A percentile compares a stretch with the other conserved stretches of the same genome.
Evolutionary conservation across 371 early-diverging fungal genomes (phyloP).

Genomic region (Mortierella polycephala): DNA sequence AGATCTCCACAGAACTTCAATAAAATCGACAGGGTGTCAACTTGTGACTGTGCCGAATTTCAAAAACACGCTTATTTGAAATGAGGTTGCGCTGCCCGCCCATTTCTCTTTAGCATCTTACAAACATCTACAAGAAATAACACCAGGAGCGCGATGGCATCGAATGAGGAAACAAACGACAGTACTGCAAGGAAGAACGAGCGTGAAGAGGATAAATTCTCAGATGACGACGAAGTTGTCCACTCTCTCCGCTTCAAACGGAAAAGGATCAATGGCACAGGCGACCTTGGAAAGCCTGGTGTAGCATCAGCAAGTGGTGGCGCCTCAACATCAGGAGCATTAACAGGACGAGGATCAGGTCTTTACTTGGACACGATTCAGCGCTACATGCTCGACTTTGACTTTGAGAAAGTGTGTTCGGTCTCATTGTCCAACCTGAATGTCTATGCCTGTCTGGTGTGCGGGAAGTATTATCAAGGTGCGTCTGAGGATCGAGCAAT

Average conservation of each 20-base stretch:
- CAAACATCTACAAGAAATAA: too few species aligned
- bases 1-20: neutral
- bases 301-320: neutral
- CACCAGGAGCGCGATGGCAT: too few species aligned
- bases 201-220: slow-evolving; percentile 33
- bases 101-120: neutral
- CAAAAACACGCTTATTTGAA: too few species aligned
- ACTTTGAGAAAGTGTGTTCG: slow-evolving; percentile 97
- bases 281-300: too few species aligned
- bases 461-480: slow-evolving; percentile 98
- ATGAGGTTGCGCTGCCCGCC: too few species aligned
- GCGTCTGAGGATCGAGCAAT: neutral
- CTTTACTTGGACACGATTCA: slow-evolving; percentile 67
- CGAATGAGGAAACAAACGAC: slow-evolving; percentile 1
- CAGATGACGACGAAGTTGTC: slow-evolving; percentile 46
- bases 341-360: slow-evolving; percentile 40
- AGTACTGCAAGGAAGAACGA: slow-evolving; percentile 13
- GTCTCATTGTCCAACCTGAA: slow-evolving; percentile 93
- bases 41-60: too few species aligned
- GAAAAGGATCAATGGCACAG: slow-evolving; percentile 21
- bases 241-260: slow-evolving; percentile 42
- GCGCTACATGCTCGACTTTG: slow-evolving; percentile 95
- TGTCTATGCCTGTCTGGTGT: slow-evolving; percentile 97
- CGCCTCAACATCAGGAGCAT: slow-evolving; percentile 3
- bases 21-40: slow-evolving; percentile 3